A percentile compares a stretch with the other conserved stretches of the same genome.
Conservation (phyloP, 208 protist genomes). For the Angomonas ambiguus region DNA sequence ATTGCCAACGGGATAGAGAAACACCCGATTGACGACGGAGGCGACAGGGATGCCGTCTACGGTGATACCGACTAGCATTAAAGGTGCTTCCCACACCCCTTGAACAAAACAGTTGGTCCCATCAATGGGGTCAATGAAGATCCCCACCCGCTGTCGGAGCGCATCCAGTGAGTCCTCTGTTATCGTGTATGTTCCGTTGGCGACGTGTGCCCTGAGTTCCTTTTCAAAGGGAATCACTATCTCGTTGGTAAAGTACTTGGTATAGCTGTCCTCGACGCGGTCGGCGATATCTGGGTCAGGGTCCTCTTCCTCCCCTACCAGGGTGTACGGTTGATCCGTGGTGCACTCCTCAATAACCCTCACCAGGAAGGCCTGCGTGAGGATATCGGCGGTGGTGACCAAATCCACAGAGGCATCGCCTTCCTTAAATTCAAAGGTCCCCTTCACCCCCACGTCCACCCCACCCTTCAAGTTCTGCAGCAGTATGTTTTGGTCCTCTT, state of each 20-base stretch:
- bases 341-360: slow-evolving; percentile 25
- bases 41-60: slow-evolving; percentile 57
- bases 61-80: slow-evolving; percentile 76
- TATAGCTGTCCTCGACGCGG: slow-evolving; percentile 21
- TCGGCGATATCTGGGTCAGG: slow-evolving; percentile 14
- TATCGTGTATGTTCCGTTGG: background rate
- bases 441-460: slow-evolving; percentile 45
- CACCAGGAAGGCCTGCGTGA: slow-evolving; percentile 46
- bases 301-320: slow-evolving; percentile 52
- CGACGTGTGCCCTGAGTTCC: slow-evolving; percentile 19
- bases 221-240: slow-evolving; percentile 17
- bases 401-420: slow-evolving; percentile 36
- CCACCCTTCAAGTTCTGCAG: slow-evolving; percentile 16
- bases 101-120: slow-evolving; percentile 75
- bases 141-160: slow-evolving; percentile 36
- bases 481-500: slow-evolving; percentile 11
- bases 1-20: slow-evolving; percentile 28
- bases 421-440: slow-evolving; percentile 29
- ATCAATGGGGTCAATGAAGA: slow-evolving; percentile 88
- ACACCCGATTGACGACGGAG: slow-evolving; percentile 63
- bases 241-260: slow-evolving; percentile 13
- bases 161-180: slow-evolving; percentile 25
- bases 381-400: slow-evolving; percentile 59
- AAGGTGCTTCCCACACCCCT: slow-evolving; percentile 53
- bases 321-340: slow-evolving; percentile 39